phyloP scores from a whole-genome alignment of 1,284 basidiomycete species.

The Cronartium quercuum region DNA sequence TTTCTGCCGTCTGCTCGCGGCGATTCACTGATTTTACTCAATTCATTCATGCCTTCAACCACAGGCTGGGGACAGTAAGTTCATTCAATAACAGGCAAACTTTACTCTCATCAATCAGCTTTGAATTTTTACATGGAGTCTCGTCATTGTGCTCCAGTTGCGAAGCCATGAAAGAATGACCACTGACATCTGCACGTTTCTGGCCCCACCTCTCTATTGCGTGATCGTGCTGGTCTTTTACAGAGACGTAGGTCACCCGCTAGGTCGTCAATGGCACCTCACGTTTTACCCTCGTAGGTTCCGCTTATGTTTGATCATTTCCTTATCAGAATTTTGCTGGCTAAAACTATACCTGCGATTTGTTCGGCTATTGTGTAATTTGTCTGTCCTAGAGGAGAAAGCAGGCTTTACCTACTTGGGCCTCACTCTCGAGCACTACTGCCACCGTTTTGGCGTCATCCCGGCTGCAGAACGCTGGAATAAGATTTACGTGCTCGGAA shows the following conservation, averaged over 20 bases:
- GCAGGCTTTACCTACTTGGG: background rate
- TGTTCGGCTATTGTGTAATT: too few species aligned
- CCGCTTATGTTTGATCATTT: background rate
- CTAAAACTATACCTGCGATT: too few species aligned
- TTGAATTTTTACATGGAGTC: background rate
- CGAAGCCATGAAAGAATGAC: background rate
- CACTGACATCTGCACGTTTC: background rate
- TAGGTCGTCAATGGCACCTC: background rate
- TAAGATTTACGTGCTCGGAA: background rate
- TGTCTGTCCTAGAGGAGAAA: background rate
- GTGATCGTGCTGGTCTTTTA: background rate
- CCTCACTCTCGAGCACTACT: background rate
- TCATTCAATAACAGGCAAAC: background rate
- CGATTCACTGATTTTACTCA: too few species aligned
- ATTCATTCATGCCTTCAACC: too few species aligned
- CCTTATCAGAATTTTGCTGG: background rate
- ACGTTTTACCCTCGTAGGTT: slow-evolving; percentile 1
- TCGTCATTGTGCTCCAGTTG: background rate
- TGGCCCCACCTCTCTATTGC: background rate
- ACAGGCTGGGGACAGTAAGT: slow-evolving; percentile 2
- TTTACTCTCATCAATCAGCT: too few species aligned
- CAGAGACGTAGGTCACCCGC: slow-evolving; percentile 5
- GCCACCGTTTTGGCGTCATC: background rate
- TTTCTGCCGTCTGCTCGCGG: too few species aligned
- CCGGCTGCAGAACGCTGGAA: background rate